Base-by-base conservation (phyloP, 2,329 filamentous ascomycete species). In the Penicillium sp. region DNA sequence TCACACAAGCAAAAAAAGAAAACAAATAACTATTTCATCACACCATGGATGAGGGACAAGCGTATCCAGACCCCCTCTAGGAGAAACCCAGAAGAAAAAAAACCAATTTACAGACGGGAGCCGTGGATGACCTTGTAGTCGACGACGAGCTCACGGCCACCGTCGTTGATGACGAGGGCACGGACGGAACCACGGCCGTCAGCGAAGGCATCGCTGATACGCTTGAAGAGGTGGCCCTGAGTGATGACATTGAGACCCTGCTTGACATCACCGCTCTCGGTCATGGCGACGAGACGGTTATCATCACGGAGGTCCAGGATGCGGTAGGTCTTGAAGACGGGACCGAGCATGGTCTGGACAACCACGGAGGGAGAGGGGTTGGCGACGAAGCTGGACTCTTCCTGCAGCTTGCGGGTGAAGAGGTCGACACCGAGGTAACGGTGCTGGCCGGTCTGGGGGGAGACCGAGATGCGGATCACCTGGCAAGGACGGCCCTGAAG, bases 301-400 rank as follows among this genome's bases (percentile, higher is more conserved):
- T 88, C 93, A 67, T 96, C 90, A 78, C 92, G 88, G 79, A 99
- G 89, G 83, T 99, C 94, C 63, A 99, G 89, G 76, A 99, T 93
- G 75, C 94, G 93, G 89, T 99, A 99, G 86, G 97, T 94, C 91
- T 97, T 97, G 91, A 97, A 97, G 83, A 97, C 88, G 65, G 94
- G 94, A 71, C 93, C 94, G 68, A 96, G 90, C 92, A 99, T 97
- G 83, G 93, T 97, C 89, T 99, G 94, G 73, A 99, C 93, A 65
- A 97, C 87, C 61, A 99, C 94, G 70, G 91, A 96, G 70, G 93
- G 93, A 67, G 90, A 91, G 66, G 94, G 94, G 89, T 96, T 96
- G 81, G 91, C 93, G 82, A 97, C 88, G 82, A 96, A 97, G 72
- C 89, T 93, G 57, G 91, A 96, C 89, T 99, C 94, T 83, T 99